Conservation (phyloP, 176 grass and related monocot species). For the Avena eriantha region DNA sequence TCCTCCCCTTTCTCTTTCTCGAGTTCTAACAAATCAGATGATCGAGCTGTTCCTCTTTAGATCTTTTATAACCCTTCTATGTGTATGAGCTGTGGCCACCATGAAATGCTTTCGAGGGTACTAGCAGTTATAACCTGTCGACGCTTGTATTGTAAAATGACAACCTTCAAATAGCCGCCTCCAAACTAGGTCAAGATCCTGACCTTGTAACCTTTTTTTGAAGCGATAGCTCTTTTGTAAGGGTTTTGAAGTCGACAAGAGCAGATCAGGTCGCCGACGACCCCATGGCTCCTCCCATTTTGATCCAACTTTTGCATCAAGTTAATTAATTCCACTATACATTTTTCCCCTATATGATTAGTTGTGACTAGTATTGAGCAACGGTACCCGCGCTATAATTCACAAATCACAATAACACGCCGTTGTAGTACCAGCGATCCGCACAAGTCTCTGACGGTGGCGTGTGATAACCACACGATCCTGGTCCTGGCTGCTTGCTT, state of each 20-base stretch:
- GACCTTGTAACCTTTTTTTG: no score
- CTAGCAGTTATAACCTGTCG: no score
- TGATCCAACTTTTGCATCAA: no score
- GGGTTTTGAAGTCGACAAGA: no score
- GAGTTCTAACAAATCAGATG: neutral
- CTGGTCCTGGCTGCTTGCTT: conserved; percentile 8
- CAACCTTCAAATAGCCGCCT: no score
- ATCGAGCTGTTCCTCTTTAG: neutral
- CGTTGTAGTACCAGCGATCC: neutral
- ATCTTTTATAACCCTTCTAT: neutral
- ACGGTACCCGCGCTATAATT: neutral
- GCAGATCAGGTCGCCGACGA: no score
- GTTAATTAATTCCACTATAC: neutral
- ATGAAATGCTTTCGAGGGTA: neutral
- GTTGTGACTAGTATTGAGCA: neutral
- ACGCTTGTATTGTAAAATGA: no score
- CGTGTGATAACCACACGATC: neutral
- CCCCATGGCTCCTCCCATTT: no score
- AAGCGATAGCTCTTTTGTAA: no score
- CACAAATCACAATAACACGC: neutral
- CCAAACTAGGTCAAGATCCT: no score
- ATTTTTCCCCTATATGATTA: no score
- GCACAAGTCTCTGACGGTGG: neutral
- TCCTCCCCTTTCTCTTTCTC: neutral
- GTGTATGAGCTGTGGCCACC: neutral